Conservation (phyloP, 805 yeast genomes). For the Pichia californica region DNA sequence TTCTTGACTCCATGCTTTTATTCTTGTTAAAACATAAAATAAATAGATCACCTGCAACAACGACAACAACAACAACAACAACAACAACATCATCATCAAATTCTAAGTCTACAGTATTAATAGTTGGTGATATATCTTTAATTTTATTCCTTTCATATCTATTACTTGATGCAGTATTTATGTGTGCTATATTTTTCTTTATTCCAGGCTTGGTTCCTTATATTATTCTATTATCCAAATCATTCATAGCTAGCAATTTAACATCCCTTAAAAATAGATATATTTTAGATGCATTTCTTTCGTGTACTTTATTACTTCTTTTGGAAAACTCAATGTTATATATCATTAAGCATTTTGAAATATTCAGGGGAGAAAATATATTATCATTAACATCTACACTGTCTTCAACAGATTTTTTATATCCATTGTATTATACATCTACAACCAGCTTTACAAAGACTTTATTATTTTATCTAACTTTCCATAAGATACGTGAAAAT, state of each 20-base stretch:
- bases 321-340: slow-evolving; percentile 14
- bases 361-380: slow-evolving; percentile 10
- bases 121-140: slow-evolving; percentile 3
- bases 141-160: slow-evolving; percentile 11
- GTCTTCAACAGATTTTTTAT: slow-evolving; percentile 7
- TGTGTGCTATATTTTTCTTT: slow-evolving; percentile 14
- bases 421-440: slow-evolving; percentile 6
- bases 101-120: background rate
- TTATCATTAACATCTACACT: slow-evolving; percentile 2
- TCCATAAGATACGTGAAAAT: slow-evolving; percentile 13
- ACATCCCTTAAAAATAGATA: slow-evolving; percentile 26
- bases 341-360: slow-evolving; percentile 11
- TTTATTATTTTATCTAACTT: slow-evolving; percentile 19
- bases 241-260: slow-evolving; percentile 29
- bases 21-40: slow-evolving; percentile 22
- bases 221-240: slow-evolving; percentile 26
- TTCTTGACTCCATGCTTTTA: slow-evolving; percentile 24
- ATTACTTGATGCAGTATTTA: slow-evolving; percentile 16
- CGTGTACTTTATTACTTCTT: slow-evolving; percentile 18
- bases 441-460: slow-evolving; percentile 9
- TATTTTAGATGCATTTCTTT: slow-evolving; percentile 24
- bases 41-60: too few relatives aligned
- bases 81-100: slow-evolving; percentile 14
- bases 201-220: slow-evolving; percentile 24
- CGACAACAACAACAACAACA: too few relatives aligned